These are phyloP conservation scores for Diplogelasinospora grovesii DNA, from an alignment of 495 filamentous ascomycete genomes.

Conservation along the genomic window DNA sequence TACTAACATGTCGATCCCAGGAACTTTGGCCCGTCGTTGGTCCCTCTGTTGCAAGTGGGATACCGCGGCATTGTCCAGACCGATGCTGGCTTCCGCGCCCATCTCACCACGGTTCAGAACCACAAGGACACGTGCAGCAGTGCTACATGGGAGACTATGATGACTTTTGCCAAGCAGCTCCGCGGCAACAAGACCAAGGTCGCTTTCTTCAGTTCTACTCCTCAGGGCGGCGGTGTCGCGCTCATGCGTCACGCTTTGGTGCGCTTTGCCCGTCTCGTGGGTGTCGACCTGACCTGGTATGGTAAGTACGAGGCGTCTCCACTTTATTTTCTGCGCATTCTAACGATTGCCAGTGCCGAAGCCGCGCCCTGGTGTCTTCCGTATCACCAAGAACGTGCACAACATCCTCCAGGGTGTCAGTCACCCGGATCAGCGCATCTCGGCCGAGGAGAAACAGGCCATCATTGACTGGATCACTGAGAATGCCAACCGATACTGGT, in stretches of 20 bases:
- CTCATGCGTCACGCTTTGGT: conserved; percentile 83
- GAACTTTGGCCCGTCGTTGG: conserved; percentile 68
- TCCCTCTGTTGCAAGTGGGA: conserved; percentile 69
- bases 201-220: conserved; percentile 81
- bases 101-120: conserved; percentile 54
- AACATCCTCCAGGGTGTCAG: conserved; percentile 87
- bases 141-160: conserved; percentile 61
- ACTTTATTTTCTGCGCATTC: background rate
- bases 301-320: conserved; percentile 31
- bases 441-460: conserved; percentile 48
- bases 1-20: conserved; percentile 27
- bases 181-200: conserved; percentile 61
- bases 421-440: conserved; percentile 54
- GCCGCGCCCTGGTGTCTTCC: conserved; percentile 76
- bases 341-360: conserved; percentile 58
- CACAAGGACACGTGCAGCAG: conserved; percentile 56
- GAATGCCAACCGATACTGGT: conserved; percentile 75
- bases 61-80: conserved; percentile 69
- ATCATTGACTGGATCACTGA: conserved; percentile 70
- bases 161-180: conserved; percentile 62
- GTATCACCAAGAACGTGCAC: conserved; percentile 85
- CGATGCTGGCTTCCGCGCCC: conserved; percentile 58
- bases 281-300: conserved; percentile 71
- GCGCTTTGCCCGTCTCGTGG: conserved; percentile 60
- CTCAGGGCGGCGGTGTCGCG: conserved; percentile 82